These are phyloP conservation scores for Powellomyces hirtus DNA, from an alignment of 192 early-diverging fungal genomes.

Conservation along the genomic window DNA sequence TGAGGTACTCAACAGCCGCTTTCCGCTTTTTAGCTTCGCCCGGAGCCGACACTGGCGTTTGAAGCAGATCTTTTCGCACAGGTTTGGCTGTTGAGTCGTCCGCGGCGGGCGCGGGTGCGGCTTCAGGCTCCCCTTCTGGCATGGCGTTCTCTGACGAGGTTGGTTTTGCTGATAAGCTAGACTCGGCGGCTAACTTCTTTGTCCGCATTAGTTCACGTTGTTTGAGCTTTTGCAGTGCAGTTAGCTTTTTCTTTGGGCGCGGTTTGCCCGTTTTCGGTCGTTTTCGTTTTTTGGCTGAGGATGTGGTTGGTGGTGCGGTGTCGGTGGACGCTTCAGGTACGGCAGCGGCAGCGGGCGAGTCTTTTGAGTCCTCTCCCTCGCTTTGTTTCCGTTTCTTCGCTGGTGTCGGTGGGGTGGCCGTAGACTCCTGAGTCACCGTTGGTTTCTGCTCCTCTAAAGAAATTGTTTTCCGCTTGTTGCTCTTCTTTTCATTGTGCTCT, in stretches of 20 bases:
- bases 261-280: background rate
- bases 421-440: background rate
- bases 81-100: background rate
- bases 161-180: background rate
- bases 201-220: background rate
- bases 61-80: background rate
- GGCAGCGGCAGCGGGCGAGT: no score
- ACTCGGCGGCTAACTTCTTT: conserved; percentile 1
- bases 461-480: background rate
- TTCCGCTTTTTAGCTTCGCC: conserved; percentile 19
- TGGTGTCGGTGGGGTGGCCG: no score
- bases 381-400: no score
- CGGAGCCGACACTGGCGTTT: background rate
- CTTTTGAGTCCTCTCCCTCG: no score
- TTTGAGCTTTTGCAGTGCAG: conserved; percentile 11
- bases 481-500: background rate
- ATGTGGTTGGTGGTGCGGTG: background rate
- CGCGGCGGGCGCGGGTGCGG: background rate
- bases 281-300: background rate
- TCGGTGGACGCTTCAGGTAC: no score
- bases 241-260: background rate
- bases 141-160: background rate
- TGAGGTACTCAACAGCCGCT: conserved; percentile 28
- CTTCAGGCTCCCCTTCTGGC: background rate
- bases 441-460: background rate